A percentile compares a stretch with the other conserved stretches of the same genome.
phyloP scores from a whole-genome alignment of 768 basidiomycete species.

The Austroboletus festivus region DNA sequence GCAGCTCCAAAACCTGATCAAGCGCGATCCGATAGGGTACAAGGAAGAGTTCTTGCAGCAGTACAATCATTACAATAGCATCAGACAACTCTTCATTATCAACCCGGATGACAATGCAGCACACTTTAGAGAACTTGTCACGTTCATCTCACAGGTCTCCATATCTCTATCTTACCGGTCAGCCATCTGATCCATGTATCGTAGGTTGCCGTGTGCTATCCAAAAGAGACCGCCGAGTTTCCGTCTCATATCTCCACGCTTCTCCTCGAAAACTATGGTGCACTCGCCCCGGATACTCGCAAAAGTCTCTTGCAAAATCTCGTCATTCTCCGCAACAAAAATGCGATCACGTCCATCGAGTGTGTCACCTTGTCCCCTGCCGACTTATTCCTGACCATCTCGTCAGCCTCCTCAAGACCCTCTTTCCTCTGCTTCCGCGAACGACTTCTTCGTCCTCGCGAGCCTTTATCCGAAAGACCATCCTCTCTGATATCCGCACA shows the following conservation, averaged over 20 bases:
- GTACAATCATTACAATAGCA: constrained; percentile 92
- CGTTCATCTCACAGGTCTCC: constrained; percentile 76
- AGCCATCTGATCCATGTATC: no score
- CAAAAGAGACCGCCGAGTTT: constrained; percentile 83
- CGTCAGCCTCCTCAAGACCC: constrained; percentile 74
- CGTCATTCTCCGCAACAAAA: constrained; percentile 90
- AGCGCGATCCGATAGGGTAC: constrained; percentile 86
- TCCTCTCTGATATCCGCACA: constrained; percentile 87
- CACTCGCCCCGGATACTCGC: constrained; percentile 75
- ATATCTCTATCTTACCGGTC: not conserved
- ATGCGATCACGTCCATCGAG: constrained; percentile 91
- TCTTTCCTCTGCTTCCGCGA: constrained; percentile 95
- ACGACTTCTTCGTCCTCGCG: constrained; percentile 85
- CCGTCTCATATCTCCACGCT: constrained; percentile 76
- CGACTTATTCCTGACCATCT: constrained; percentile 2
- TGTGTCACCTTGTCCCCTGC: constrained; percentile 38
- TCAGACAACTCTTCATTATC: constrained; percentile 78
- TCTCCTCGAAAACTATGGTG: constrained; percentile 74
- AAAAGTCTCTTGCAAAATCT: constrained; percentile 86
- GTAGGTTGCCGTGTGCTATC: constrained; percentile 71
- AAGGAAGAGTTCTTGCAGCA: constrained; percentile 95
- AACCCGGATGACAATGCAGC: constrained; percentile 83
- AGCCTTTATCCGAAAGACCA: constrained; percentile 85
- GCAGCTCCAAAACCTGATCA: constrained; percentile 95
- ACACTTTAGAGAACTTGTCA: constrained; percentile 82